These are phyloP conservation scores for Nakazawaea wickerhamii DNA, from an alignment of 805 yeast genomes.

Conservation along the genomic window DNA sequence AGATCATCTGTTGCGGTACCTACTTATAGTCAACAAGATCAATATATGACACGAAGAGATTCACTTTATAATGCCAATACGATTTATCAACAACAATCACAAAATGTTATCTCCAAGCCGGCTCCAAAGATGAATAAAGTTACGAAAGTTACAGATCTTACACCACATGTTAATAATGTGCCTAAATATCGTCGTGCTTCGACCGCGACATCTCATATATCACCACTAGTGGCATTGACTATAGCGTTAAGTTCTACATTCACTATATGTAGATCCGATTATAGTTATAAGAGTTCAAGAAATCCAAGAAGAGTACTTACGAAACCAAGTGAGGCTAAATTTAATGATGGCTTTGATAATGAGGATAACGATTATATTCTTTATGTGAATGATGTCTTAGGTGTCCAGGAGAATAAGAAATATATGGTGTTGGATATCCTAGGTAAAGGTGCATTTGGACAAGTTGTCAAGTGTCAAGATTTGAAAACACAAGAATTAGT, in stretches of 20 bases:
- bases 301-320: constrained; percentile 92
- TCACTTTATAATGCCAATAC: constrained; percentile 12
- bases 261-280: constrained; percentile 77
- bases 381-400: constrained; percentile 90
- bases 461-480: constrained; percentile 91
- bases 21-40: constrained; percentile 4
- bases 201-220: constrained; percentile 54
- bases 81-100: constrained; percentile 13
- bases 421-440: constrained; percentile 85
- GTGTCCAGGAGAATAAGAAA: constrained; percentile 77
- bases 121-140: constrained; percentile 48
- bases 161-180: constrained; percentile 53
- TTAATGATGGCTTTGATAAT: constrained; percentile 82
- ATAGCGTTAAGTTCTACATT: constrained; percentile 74
- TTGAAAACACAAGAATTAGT: constrained; percentile 72
- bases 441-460: constrained; percentile 98
- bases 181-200: constrained; percentile 73
- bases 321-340: constrained; percentile 80
- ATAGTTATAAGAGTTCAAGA: constrained; percentile 74
- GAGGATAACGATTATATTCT: constrained; percentile 85
- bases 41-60: constrained; percentile 8
- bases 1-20: constrained; percentile 13
- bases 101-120: constrained; percentile 11
- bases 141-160: constrained; percentile 41
- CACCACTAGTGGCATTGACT: constrained; percentile 80